Evolutionary conservation across 352 stramenopile species (phyloP), one percentile per base, ranked within the genome.

Genomic region (Pythium vanterpoolii): DNA sequence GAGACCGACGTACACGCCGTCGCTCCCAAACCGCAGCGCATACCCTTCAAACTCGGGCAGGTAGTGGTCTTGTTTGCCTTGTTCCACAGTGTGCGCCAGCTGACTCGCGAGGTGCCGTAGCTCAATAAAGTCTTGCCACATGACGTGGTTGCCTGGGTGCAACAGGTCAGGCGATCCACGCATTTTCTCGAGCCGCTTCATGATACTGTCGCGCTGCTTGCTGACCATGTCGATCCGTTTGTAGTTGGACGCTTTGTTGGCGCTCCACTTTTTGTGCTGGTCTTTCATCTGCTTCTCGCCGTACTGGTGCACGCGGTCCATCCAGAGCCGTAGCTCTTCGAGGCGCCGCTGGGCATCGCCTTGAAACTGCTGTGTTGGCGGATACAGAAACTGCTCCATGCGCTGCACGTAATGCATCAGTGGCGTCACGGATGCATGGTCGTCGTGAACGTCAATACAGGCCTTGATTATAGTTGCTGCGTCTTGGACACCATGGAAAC

Each of bases 111-210:
- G 56, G 28, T 84, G 79, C 5, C 82, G 79, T 11, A 91, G 49
- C 46, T 91, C 82, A 42, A 89, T 76, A 42, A 84, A 90, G 46
- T 89, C 82, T n/a, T 76, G 66, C 79, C 77, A 86, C 19, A 77
- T 39, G 0, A 44, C 42, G 19, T 77, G 70, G 33, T 87, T 86
- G 8, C 81, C 76, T 4, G 76, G 78, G 14, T 66, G 69, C 21
- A 85, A 42, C 8, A 82, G 66, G n/a, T 54, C 61, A 5, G 53
- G 51, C 13, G 71, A 68, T 3, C 68, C 67, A 2, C 68, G 77
- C 76, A 88, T 88, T n/a, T 72, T 71, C 8, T 86, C 74, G 4
- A 91, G 69, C 44, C 74, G 79, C 23, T 79, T 74, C 8, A 82
- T 72, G 31, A 91, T 89, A 24, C 62, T 78, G 28, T 71, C 57